These are phyloP conservation scores for Trypanosoma theileri DNA, from an alignment of 208 protist genomes.

Conservation along the genomic window DNA sequence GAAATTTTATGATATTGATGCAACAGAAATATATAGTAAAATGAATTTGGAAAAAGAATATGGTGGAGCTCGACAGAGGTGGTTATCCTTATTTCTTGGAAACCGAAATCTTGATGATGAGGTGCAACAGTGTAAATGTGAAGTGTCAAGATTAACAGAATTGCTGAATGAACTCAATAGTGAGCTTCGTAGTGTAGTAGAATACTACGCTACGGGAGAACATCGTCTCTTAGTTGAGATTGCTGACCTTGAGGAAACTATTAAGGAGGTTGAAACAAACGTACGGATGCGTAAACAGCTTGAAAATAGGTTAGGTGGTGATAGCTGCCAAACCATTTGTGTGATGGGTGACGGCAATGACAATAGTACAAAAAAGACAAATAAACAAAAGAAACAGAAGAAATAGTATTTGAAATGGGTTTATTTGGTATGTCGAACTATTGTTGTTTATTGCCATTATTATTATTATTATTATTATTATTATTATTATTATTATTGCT, in stretches of 20 bases:
- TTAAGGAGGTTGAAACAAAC: slow-evolving; percentile 70
- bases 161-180: not conserved
- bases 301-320: slow-evolving; percentile 32
- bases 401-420: too few relatives aligned
- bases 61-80: slow-evolving; percentile 22
- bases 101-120: slow-evolving; percentile 24
- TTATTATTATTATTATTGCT: not conserved
- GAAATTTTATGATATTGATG: not conserved
- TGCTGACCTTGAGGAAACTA: slow-evolving; percentile 49
- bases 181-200: slow-evolving; percentile 35
- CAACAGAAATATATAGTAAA: not conserved
- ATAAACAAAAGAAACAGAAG: not conserved
- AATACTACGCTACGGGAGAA: slow-evolving; percentile 41
- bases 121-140: slow-evolving; percentile 3
- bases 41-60: slow-evolving; percentile 3
- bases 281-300: slow-evolving; percentile 41
- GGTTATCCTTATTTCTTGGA: slow-evolving; percentile 22
- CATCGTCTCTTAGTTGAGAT: slow-evolving; percentile 45
- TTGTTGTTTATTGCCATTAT: too few relatives aligned
- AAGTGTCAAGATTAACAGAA: slow-evolving; percentile 9
- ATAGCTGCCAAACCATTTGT: slow-evolving; percentile 27
- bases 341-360: slow-evolving; percentile 28
- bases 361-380: not conserved
- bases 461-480: too few relatives aligned
- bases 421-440: too few relatives aligned